Conservation (phyloP, 1,139 yeast genomes). For the Kodamaea arcana region DNA sequence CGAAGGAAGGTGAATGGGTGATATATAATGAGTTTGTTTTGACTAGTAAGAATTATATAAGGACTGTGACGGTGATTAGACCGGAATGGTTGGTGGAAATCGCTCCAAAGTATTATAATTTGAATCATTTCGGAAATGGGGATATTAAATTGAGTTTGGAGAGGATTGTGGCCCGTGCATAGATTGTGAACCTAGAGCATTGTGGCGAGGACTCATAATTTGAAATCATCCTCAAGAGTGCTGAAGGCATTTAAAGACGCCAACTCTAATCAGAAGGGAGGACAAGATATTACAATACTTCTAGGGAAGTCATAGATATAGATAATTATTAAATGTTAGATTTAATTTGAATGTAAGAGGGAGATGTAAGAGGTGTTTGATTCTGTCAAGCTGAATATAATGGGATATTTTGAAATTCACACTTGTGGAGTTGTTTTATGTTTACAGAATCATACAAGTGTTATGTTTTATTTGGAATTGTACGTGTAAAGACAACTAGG, state of each 20-base stretch:
- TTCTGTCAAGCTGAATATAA: no score
- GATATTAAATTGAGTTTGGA: conserved; percentile 80
- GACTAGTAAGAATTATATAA: conserved; percentile 86
- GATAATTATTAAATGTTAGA: not conserved
- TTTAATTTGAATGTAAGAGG: no score
- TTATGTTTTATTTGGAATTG: no score
- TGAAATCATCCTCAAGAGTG: no score
- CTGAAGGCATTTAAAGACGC: no score
- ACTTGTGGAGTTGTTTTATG: no score
- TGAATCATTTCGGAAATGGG: conserved; percentile 73
- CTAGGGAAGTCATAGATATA: not conserved
- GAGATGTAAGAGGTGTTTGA: no score
- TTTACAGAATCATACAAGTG: no score
- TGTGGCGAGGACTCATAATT: no score
- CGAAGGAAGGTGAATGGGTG: conserved; percentile 87
- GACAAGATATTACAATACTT: not conserved
- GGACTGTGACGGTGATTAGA: conserved; percentile 88
- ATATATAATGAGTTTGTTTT: conserved; percentile 92
- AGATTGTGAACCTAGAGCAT: no score
- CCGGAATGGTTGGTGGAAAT: conserved; percentile 86
- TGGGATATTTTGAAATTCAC: no score
- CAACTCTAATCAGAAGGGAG: not conserved
- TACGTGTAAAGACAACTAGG: no score
- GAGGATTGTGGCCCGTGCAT: conserved; percentile 56
- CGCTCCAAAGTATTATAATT: conserved; percentile 81